Percentiles rank a stretch among this genome's conserved stretches.
phyloP scores from a whole-genome alignment of 805 yeast genomes.

The Kockiozyma suomiensis region DNA sequence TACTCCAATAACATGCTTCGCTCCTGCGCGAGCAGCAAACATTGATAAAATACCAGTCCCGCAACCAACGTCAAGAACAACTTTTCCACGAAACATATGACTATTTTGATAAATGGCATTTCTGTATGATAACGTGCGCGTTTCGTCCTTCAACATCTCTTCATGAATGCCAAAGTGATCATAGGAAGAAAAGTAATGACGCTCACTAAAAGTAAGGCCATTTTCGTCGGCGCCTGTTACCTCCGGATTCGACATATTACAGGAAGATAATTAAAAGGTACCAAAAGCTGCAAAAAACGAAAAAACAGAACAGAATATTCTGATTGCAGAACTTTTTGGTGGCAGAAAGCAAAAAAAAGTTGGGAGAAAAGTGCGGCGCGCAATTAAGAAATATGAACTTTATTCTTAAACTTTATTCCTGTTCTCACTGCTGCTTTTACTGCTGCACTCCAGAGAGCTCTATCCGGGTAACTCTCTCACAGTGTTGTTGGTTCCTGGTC shows the following conservation, averaged over 20 bases:
- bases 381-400: not conserved
- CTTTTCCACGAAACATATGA: constrained; percentile 76
- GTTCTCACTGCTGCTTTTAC: too few relatives aligned
- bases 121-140: constrained; percentile 79
- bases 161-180: constrained; percentile 92
- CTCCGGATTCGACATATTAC: not conserved
- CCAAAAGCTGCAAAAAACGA: not conserved
- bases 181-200: constrained; percentile 80
- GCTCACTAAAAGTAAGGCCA: constrained; percentile 23
- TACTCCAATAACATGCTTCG: constrained; percentile 93
- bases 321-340: not conserved
- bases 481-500: too few relatives aligned
- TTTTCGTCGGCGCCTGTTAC: not conserved
- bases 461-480: constrained; percentile 10
- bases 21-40: constrained; percentile 93
- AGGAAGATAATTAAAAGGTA: not conserved
- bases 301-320: not conserved
- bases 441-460: too few relatives aligned
- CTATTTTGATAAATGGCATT: constrained; percentile 82
- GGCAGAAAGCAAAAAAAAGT: constrained; percentile 1
- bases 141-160: constrained; percentile 87
- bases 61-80: constrained; percentile 91
- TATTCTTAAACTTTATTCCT: too few relatives aligned
- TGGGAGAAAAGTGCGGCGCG: constrained; percentile 17
- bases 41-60: constrained; percentile 90